Evolutionary conservation across 1,284 basidiomycete species (phyloP).

Genomic region (Termitomyces sp.): DNA sequence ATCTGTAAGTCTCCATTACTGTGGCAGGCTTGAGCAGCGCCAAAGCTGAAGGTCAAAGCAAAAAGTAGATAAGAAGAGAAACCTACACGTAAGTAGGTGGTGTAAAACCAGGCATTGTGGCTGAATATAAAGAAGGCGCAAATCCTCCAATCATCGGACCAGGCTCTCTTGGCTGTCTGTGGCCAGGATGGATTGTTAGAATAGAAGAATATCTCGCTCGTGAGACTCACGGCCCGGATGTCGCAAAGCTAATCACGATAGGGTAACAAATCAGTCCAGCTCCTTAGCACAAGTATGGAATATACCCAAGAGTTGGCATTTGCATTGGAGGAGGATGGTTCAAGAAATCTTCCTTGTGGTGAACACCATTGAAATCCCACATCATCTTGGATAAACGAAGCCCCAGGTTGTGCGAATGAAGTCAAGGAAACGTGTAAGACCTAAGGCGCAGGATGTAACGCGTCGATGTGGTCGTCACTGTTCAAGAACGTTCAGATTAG

Average conservation of each 20-base stretch:
- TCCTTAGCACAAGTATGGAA: not conserved
- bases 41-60: constrained; percentile 2
- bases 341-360: constrained; percentile 15
- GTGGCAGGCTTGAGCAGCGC: constrained; percentile 7
- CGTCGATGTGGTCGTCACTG: constrained; percentile 1
- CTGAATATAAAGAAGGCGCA: constrained; percentile 11
- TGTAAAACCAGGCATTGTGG: constrained; percentile 4
- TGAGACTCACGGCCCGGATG: constrained; percentile 5
- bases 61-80: not conserved
- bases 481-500: not conserved
- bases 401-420: not conserved
- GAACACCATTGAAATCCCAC: constrained; percentile 28
- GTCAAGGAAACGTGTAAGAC: not conserved
- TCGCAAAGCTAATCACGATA: constrained; percentile 2
- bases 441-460: not conserved
- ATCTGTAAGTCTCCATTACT: constrained; percentile 8
- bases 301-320: constrained; percentile 16
- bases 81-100: constrained; percentile 18
- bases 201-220: not conserved
- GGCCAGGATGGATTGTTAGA: not conserved
- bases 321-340: constrained; percentile 17
- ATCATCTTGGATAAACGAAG: constrained; percentile 25
- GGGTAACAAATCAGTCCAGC: not conserved
- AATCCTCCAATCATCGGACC: constrained; percentile 5
- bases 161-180: constrained; percentile 7